Evolutionary conservation across 192 early-diverging fungal species (phyloP).

Genomic region (Phlyctochytrium planicorne): DNA sequence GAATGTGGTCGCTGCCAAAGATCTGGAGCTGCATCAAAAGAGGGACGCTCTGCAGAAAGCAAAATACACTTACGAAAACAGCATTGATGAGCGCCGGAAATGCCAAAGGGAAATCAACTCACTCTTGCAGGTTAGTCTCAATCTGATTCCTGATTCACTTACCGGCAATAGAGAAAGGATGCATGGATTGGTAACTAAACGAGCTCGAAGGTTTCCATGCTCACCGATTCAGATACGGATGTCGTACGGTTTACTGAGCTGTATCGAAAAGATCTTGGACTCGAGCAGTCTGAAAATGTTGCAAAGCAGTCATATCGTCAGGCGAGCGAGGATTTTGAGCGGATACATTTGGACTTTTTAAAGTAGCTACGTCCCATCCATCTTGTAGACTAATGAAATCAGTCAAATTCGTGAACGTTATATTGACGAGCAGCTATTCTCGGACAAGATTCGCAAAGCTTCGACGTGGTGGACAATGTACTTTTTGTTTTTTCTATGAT

Average conservation of each 20-base stretch:
- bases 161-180: slow-evolving; percentile 34
- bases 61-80: slow-evolving; percentile 43
- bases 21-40: slow-evolving; percentile 28
- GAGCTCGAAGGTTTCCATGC: background rate
- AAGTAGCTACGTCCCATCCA: slow-evolving; percentile 19
- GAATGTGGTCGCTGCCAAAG: slow-evolving; percentile 27
- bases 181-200: slow-evolving; percentile 31
- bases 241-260: slow-evolving; percentile 43
- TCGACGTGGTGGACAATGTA: slow-evolving; percentile 49
- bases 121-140: slow-evolving; percentile 33
- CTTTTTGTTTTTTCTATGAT: background rate
- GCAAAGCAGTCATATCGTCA: slow-evolving; percentile 37
- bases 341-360: slow-evolving; percentile 40
- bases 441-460: slow-evolving; percentile 48
- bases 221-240: slow-evolving; percentile 26
- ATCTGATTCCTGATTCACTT: background rate
- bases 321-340: slow-evolving; percentile 39
- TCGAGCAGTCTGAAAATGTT: slow-evolving; percentile 38
- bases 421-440: slow-evolving; percentile 55
- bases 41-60: slow-evolving; percentile 20
- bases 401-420: slow-evolving; percentile 52
- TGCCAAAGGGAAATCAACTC: slow-evolving; percentile 48
- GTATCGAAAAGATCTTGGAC: slow-evolving; percentile 36
- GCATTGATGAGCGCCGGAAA: slow-evolving; percentile 44
- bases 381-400: background rate